These are phyloP conservation scores for Fonsecaea pedrosoi DNA, from an alignment of 2,329 filamentous ascomycete species.

Conservation along the genomic window DNA sequence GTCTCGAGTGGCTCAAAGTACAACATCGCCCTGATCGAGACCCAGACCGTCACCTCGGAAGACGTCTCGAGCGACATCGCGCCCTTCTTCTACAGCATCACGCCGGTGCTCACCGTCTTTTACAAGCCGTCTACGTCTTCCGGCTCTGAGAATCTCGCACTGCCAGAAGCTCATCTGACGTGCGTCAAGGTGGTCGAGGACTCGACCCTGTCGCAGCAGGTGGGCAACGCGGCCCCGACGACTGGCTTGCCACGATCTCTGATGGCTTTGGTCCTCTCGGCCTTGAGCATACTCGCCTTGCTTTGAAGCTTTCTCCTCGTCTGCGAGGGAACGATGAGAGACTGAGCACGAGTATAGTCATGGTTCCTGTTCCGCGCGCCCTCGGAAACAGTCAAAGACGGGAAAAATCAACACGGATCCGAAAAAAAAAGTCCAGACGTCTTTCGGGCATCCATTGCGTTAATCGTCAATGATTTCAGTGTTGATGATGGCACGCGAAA, in stretches of 20 bases:
- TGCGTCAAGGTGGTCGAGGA: slow-evolving; percentile 32
- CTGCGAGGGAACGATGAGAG: neutral
- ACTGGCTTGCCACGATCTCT: neutral
- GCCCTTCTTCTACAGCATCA: slow-evolving; percentile 32
- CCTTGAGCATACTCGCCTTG: neutral
- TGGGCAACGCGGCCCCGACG: slow-evolving; percentile 9
- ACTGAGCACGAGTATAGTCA: neutral
- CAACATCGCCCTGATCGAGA: slow-evolving; percentile 28
- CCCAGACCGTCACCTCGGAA: slow-evolving; percentile 25
- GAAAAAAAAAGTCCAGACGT: neutral
- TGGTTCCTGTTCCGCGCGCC: neutral
- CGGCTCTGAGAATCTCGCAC: neutral
- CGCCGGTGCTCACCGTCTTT: slow-evolving; percentile 28
- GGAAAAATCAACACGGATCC: neutral
- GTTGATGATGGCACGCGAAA: neutral
- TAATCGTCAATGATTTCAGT: neutral
- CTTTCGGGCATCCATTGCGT: neutral
- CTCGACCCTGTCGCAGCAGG: slow-evolving; percentile 10
- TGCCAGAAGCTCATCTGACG: slow-evolving; percentile 26
- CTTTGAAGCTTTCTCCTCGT: neutral
- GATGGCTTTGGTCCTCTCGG: neutral
- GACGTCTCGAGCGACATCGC: slow-evolving; percentile 29
- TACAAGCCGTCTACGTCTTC: slow-evolving; percentile 18
- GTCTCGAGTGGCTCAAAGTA: slow-evolving; percentile 21
- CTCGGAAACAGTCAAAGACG: neutral